These are phyloP conservation scores for Rubia balearica DNA, from an alignment of 305 asterid species.

Conservation along the genomic window DNA sequence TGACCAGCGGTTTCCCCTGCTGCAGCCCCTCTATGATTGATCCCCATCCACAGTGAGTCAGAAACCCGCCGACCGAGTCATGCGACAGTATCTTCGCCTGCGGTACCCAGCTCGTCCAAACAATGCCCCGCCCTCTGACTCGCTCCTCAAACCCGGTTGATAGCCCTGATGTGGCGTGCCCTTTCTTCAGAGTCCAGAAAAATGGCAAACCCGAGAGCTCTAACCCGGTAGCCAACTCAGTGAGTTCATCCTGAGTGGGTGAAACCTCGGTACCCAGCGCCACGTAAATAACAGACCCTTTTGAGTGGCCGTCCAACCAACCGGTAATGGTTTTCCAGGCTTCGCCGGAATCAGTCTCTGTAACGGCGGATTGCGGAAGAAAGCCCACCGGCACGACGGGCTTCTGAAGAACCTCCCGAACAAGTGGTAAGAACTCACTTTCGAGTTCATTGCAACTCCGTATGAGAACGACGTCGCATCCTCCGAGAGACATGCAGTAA, in stretches of 20 bases:
- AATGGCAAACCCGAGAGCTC: conserved; percentile 42
- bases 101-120: conserved; percentile 50
- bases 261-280: conserved; percentile 36
- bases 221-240: conserved; percentile 41
- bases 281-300: conserved; percentile 26
- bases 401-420: conserved; percentile 14
- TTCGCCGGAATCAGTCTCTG: conserved; percentile 2
- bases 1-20: conserved; percentile 29
- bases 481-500: conserved; percentile 5
- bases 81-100: conserved; percentile 40
- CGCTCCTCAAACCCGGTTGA: conserved; percentile 49
- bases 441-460: conserved; percentile 20
- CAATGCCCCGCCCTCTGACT: conserved; percentile 33
- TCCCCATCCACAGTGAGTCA: conserved; percentile 51
- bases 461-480: neutral
- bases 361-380: conserved; percentile 19
- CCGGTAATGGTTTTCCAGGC: conserved; percentile 15
- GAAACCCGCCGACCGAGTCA: conserved; percentile 44
- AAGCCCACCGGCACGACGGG: conserved; percentile 28
- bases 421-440: conserved; percentile 14
- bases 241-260: conserved; percentile 26
- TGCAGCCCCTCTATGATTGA: conserved; percentile 42
- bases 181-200: conserved; percentile 35
- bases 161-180: conserved; percentile 11
- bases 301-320: conserved; percentile 22